Evolutionary conservation across 768 basidiomycete species (phyloP).

Genomic region (Russula ochroleuca): DNA sequence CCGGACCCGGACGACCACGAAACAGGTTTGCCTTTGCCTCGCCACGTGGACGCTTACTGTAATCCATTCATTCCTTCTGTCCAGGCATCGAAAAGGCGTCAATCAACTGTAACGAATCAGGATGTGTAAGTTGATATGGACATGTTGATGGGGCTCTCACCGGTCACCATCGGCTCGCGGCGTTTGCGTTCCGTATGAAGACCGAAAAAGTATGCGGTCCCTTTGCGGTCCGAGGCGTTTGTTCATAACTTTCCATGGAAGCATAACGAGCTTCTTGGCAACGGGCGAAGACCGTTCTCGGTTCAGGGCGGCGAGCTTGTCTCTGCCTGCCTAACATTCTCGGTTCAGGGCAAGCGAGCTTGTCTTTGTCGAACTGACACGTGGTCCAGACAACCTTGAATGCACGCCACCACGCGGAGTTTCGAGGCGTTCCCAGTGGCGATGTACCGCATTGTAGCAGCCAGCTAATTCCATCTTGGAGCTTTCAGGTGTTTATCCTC

Average conservation of each 20-base stretch:
- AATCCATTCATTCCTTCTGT: background rate
- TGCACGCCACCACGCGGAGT: background rate
- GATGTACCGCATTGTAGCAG: background rate
- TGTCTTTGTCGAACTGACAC: background rate
- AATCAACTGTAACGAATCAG: background rate
- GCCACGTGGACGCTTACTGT: too few species aligned
- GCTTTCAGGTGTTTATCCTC: background rate
- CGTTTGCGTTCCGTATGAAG: background rate
- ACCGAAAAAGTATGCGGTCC: background rate
- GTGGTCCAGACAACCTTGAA: background rate
- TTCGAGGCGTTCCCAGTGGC: background rate
- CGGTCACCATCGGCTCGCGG: background rate
- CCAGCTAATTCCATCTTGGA: background rate
- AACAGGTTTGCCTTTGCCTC: too few species aligned
- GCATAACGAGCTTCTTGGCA: background rate
- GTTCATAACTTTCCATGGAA: background rate
- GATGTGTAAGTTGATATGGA: background rate
- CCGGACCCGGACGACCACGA: background rate
- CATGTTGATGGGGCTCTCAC: background rate
- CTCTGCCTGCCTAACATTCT: background rate
- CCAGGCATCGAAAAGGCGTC: background rate
- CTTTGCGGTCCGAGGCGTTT: background rate
- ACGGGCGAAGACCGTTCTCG: background rate
- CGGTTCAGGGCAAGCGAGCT: slow-evolving; percentile 1
- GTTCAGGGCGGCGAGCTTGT: background rate